phyloP scores from a whole-genome alignment of 1,139 yeast species.

The Pichia sp. region DNA sequence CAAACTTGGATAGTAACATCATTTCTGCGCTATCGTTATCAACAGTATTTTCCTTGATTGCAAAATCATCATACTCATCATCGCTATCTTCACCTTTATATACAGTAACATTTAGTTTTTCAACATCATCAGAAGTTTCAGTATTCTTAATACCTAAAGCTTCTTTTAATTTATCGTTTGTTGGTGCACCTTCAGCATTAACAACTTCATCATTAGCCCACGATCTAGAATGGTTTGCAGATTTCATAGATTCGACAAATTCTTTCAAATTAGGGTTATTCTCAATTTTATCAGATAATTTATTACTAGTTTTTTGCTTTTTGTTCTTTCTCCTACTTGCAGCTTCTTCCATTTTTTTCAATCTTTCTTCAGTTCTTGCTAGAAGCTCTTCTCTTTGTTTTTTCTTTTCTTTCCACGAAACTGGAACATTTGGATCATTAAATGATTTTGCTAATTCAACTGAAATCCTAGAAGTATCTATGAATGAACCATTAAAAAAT shows the following conservation, averaged over 20 bases:
- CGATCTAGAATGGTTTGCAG: slow-evolving; percentile 53
- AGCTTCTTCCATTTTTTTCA: slow-evolving; percentile 41
- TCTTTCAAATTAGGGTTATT: slow-evolving; percentile 68
- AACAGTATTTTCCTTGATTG: slow-evolving; percentile 36
- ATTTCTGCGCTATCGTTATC: slow-evolving; percentile 41
- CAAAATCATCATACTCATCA: slow-evolving; percentile 58
- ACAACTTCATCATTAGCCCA: slow-evolving; percentile 73
- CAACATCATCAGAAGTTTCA: slow-evolving; percentile 9
- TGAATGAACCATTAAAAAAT: slow-evolving; percentile 69
- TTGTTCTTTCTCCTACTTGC: slow-evolving; percentile 25
- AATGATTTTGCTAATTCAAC: slow-evolving; percentile 82
- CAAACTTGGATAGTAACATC: slow-evolving; percentile 16
- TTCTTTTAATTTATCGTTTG: slow-evolving; percentile 19
- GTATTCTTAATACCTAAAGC: slow-evolving; percentile 17
- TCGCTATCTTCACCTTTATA: slow-evolving; percentile 43
- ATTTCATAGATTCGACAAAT: slow-evolving; percentile 77
- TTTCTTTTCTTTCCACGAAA: slow-evolving; percentile 59
- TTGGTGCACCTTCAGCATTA: slow-evolving; percentile 47
- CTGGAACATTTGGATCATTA: slow-evolving; percentile 76
- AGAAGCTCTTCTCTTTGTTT: slow-evolving; percentile 49
- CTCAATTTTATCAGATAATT: slow-evolving; percentile 52
- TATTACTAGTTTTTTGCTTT: slow-evolving; percentile 23
- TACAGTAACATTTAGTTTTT: slow-evolving; percentile 30
- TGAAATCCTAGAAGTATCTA: slow-evolving; percentile 73
- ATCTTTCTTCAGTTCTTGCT: slow-evolving; percentile 47